These are phyloP conservation scores for Termitomyces bulborhizus DNA, from an alignment of 768 basidiomycete species.

Conservation along the genomic window DNA sequence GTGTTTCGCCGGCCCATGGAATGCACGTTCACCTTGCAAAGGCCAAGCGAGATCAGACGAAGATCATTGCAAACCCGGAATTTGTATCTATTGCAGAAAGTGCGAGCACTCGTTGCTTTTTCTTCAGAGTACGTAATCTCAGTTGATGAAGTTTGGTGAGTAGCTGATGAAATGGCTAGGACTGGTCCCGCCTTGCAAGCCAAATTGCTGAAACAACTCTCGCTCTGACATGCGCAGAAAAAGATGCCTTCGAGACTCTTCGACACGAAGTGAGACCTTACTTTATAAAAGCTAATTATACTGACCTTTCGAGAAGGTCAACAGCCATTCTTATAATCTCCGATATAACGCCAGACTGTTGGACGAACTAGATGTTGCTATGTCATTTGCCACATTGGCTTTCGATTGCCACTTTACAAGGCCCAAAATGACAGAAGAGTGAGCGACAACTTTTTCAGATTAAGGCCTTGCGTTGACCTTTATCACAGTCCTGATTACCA, in stretches of 20 bases:
- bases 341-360: constrained; percentile 70
- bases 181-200: constrained; percentile 73
- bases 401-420: constrained; percentile 69
- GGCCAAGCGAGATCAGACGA: constrained; percentile 53
- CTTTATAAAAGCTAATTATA: neutral
- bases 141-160: neutral
- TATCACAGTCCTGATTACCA: constrained; percentile 46
- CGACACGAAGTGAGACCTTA: constrained; percentile 50
- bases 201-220: constrained; percentile 52
- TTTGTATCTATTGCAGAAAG: constrained; percentile 61
- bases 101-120: constrained; percentile 61
- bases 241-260: constrained; percentile 63
- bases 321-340: constrained; percentile 45
- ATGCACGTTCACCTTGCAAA: constrained; percentile 70
- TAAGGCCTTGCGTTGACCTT: neutral
- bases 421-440: constrained; percentile 70
- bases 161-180: constrained; percentile 30
- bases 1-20: constrained; percentile 61
- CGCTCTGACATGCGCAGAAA: constrained; percentile 55
- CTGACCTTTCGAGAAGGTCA: constrained; percentile 44
- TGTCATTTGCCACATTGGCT: constrained; percentile 80
- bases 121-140: constrained; percentile 44
- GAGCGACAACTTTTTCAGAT: constrained; percentile 16
- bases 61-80: constrained; percentile 36
- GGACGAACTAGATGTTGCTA: constrained; percentile 82